These are phyloP conservation scores for Drosera capensis DNA, from an alignment of 148 eudicot species.

Conservation along the genomic window DNA sequence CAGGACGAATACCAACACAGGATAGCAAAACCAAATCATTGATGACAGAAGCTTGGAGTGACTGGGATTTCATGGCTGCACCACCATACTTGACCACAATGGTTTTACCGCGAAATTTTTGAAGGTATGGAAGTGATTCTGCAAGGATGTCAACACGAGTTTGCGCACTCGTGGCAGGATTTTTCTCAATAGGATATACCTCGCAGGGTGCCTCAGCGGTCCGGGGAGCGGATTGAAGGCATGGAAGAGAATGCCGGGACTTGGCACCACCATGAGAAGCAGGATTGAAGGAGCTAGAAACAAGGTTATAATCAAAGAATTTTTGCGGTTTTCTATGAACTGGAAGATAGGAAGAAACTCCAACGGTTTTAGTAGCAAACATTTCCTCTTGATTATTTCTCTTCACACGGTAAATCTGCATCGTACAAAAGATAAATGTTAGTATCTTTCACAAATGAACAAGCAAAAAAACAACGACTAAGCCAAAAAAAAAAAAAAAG, in stretches of 20 bases:
- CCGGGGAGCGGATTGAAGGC: neutral
- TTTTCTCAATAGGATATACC: neutral
- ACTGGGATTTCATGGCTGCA: constrained; percentile 71
- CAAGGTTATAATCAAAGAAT: neutral
- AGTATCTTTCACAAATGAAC: neutral
- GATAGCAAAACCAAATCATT: constrained; percentile 55
- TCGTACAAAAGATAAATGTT: neutral
- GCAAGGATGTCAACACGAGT: constrained; percentile 58
- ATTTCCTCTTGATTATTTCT: neutral
- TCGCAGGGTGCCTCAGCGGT: neutral
- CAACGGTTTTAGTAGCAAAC: constrained; percentile 6
- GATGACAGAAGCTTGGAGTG: constrained; percentile 60
- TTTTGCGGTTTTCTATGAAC: neutral
- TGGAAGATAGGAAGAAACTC: neutral
- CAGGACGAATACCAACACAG: constrained; percentile 52
- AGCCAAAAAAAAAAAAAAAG: too few relatives aligned
- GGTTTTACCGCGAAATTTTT: constrained; percentile 64
- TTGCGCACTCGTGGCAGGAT: constrained; percentile 18
- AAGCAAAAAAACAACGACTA: neutral
- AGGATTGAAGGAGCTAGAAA: constrained; percentile 1
- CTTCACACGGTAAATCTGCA: neutral
- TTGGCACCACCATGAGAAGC: neutral
- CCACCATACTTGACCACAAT: constrained; percentile 75
- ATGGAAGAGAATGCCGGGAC: neutral
- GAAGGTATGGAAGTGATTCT: constrained; percentile 65